phyloP scores from a whole-genome alignment of 768 basidiomycete genomes.

The Boletus reticulatus region DNA sequence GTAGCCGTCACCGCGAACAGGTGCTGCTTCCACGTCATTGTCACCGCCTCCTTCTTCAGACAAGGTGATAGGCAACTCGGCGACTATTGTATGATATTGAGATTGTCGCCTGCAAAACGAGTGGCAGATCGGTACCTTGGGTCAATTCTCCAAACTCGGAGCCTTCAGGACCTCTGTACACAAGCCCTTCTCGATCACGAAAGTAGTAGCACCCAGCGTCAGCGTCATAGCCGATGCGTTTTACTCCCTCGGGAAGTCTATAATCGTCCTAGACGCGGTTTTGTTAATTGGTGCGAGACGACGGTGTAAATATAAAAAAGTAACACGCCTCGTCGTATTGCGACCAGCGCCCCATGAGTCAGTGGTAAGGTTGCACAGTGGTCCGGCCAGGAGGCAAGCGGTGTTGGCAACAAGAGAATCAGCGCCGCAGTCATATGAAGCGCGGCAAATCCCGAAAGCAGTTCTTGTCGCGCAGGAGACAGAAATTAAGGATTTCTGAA shows the following conservation, averaged over 20 bases:
- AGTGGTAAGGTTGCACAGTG: slow-evolving; percentile 4
- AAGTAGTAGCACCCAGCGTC: slow-evolving; percentile 69
- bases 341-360: slow-evolving; percentile 37
- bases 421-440: background rate
- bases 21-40: slow-evolving; percentile 55
- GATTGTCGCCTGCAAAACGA: background rate
- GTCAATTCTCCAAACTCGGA: slow-evolving; percentile 55
- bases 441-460: slow-evolving; percentile 22
- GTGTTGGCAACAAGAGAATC: slow-evolving; percentile 1
- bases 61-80: slow-evolving; percentile 28
- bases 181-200: slow-evolving; percentile 49
- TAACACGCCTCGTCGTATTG: slow-evolving; percentile 33
- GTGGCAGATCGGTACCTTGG: slow-evolving; percentile 32
- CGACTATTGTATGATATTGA: slow-evolving; percentile 20
- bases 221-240: slow-evolving; percentile 74
- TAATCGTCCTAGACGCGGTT: slow-evolving; percentile 42
- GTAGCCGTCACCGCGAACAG: slow-evolving; percentile 55
- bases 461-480: background rate
- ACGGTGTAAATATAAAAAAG: background rate
- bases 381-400: slow-evolving; percentile 20
- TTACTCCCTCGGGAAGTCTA: slow-evolving; percentile 50
- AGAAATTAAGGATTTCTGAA: background rate
- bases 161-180: slow-evolving; percentile 59
- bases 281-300: background rate
- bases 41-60: slow-evolving; percentile 30